Conservation (phyloP, 2,329 filamentous ascomycete species). For the Neonectria magnoliae region DNA sequence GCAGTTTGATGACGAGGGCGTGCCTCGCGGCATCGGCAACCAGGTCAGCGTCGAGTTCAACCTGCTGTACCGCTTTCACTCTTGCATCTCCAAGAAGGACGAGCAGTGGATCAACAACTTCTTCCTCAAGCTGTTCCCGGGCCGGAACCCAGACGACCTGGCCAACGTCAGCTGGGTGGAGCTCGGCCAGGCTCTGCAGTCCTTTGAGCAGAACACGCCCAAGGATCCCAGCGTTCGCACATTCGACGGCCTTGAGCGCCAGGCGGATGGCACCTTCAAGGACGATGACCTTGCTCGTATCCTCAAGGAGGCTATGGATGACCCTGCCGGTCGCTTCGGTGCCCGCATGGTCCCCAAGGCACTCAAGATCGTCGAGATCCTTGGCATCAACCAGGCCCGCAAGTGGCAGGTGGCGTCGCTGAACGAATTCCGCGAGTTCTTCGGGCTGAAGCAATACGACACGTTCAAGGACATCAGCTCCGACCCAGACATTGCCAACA, state of each 20-base stretch:
- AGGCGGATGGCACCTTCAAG: conserved; percentile 61
- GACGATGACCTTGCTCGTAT: conserved; percentile 67
- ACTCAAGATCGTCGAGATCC: conserved; percentile 69
- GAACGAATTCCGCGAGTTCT: conserved; percentile 57
- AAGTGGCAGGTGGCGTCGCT: conserved; percentile 69
- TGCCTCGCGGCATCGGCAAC: neutral
- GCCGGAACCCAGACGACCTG: conserved; percentile 53
- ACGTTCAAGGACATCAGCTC: conserved; percentile 68
- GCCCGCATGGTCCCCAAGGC: conserved; percentile 67
- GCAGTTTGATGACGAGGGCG: neutral
- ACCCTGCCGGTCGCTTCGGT: conserved; percentile 68
- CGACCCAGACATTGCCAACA: conserved; percentile 63
- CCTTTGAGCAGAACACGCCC: conserved; percentile 31
- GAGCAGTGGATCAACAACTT: neutral
- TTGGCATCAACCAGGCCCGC: conserved; percentile 70
- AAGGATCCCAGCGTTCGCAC: conserved; percentile 57
- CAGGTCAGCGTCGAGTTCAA: conserved; percentile 3
- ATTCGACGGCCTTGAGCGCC: conserved; percentile 59
- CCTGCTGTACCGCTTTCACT: neutral
- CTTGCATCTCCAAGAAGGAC: neutral
- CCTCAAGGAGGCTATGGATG: conserved; percentile 68
- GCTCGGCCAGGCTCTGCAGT: conserved; percentile 33
- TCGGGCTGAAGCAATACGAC: conserved; percentile 59
- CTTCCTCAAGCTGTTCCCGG: conserved; percentile 49
- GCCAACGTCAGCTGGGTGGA: conserved; percentile 38